These are phyloP conservation scores for Heteromeles arbutifolia DNA, from an alignment of 306 rosid species.

Conservation along the genomic window DNA sequence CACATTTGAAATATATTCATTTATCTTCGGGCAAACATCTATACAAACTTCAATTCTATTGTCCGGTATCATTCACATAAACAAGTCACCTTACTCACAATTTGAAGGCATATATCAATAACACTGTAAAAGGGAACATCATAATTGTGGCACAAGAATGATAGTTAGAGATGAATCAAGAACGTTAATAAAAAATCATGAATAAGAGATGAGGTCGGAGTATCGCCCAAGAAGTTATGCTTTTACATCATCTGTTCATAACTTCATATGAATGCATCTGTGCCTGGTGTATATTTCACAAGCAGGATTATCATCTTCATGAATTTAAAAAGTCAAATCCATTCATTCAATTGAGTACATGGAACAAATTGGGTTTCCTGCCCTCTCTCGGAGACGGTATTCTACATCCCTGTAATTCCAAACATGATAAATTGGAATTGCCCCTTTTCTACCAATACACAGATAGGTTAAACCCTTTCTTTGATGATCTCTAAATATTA, in stretches of 20 bases:
- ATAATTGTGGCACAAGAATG: neutral
- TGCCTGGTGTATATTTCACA: neutral
- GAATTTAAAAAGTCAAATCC: neutral
- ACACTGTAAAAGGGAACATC: neutral
- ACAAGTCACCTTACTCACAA: neutral
- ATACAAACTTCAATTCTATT: neutral
- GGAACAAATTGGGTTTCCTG: neutral
- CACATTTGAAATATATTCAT: neutral
- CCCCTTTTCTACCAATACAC: neutral
- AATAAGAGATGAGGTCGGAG: neutral
- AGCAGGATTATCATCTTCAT: neutral
- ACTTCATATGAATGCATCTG: neutral
- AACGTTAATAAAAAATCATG: neutral
- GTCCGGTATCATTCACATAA: neutral
- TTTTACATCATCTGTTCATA: neutral
- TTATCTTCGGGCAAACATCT: neutral
- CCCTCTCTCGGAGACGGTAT: neutral
- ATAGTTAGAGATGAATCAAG: neutral
- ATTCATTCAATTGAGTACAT: neutral
- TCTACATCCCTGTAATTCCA: neutral
- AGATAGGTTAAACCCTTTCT: neutral
- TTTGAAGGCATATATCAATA: neutral
- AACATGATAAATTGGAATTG: neutral
- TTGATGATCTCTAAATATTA: neutral
- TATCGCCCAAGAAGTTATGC: neutral